phyloP scores from a whole-genome alignment of 768 basidiomycete species.

The Mycena chlorophos region DNA sequence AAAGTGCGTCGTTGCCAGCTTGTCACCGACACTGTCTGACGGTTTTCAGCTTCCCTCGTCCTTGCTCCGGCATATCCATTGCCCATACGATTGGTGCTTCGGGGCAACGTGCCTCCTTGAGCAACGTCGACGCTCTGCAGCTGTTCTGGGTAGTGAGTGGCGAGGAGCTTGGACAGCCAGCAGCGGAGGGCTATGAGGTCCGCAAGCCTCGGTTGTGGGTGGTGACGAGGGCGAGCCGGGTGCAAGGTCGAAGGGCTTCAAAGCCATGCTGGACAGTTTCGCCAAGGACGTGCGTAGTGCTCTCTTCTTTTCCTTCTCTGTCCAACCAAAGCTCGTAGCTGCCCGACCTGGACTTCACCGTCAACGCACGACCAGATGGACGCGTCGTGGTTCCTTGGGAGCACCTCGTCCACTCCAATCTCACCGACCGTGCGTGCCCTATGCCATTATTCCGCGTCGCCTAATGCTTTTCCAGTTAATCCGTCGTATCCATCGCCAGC shows the following conservation, averaged over 20 bases:
- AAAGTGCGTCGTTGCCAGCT: no score
- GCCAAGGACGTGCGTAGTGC: conserved; percentile 50
- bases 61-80: no score
- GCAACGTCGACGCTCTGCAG: conserved; percentile 70
- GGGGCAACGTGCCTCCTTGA: no score
- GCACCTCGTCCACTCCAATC: conserved; percentile 66
- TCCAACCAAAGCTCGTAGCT: conserved; percentile 61
- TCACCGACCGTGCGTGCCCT: no score
- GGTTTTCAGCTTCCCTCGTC: no score
- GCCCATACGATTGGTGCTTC: no score
- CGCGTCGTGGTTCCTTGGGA: conserved; percentile 95
- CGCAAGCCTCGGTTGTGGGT: conserved; percentile 58
- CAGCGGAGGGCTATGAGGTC: conserved; percentile 70
- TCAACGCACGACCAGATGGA: conserved; percentile 93
- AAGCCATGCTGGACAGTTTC: conserved; percentile 75
- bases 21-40: no score
- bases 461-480: no score
- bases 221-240: conserved; percentile 69
- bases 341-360: conserved; percentile 92
- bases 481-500: conserved; percentile 46
- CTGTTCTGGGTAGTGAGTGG: conserved; percentile 83
- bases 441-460: no score
- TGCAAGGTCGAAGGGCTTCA: conserved; percentile 76
- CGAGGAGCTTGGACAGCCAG: conserved; percentile 66
- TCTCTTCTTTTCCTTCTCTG: background rate